Evolutionary conservation across 2,329 filamentous ascomycete genomes (phyloP), one percentile per base, ranked within the genome.

Genomic region (Monosporascus sp.): DNA sequence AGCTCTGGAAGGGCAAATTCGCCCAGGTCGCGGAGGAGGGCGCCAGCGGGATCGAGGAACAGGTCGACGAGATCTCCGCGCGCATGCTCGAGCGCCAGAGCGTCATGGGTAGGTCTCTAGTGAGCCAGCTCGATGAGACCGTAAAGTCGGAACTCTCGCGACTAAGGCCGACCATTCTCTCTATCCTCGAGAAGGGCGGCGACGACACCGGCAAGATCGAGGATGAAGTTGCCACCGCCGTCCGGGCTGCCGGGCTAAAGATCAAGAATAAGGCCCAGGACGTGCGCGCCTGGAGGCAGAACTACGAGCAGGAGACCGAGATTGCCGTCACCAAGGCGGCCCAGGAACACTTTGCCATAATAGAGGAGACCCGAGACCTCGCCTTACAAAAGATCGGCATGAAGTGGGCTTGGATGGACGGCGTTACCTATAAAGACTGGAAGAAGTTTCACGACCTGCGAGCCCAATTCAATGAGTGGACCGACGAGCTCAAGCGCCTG

Each of bases 351-450:
- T 84, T 96, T 51, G 81, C 86, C 65, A 90, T 95, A 17, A 81
- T 97, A 35, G 88, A 93, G 58, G 83, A 84, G 65, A 92, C 94
- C 55, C 85, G 89, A 43, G 88, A 92, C 63, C 78, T 96, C 37
- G 90, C 91, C 6, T 79, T 97, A 37, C 90, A 96, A 68, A 90
- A 95, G 68, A 91, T 97, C 51, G 92, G 92, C 53, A 93, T 95
- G 85, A 84, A 82, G 65, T 99, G 94, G 92, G 91, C 93, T 14
- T 96, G 90, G 87, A 94, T 91, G 74, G 91, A 97, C 54, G 91
- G 91, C 35, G 83, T 99, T 56, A 96, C 93, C 1, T 97, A 99
- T 78, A 92, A 95, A 70, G 91, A 99, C 69, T 99, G 94, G 94
- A 84, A 87, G 55, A 94, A 93, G 69, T 99, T 96, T 67, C 91